Base-by-base conservation (phyloP, 805 yeast genomes). In the Osmozyma mogii region DNA sequence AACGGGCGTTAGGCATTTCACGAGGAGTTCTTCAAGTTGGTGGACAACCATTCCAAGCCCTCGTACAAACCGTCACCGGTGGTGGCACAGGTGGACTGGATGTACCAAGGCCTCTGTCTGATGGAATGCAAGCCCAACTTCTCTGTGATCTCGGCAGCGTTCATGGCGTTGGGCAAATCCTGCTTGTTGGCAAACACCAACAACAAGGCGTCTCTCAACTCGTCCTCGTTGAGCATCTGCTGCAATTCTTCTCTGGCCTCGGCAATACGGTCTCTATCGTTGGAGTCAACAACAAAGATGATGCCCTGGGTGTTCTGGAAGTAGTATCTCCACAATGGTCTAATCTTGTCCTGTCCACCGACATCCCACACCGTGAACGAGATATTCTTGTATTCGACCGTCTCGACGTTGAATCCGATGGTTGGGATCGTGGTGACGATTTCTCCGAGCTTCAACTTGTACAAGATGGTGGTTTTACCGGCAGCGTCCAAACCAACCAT, bases 401-500 rank as follows among this genome's bases (percentile, higher is more conserved):
- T 87, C 68, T 87, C 96, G 49, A 87, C 96, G 62, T 87, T 87
- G 78, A 87, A 87, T 54, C 96, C 96, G 62, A 87, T 85, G 45
- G 96, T 87, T 64, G 96, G 96, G 55, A 85, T 87, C 29, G 96
- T 87, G 51, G 95, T 85, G 54, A 87, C 94, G 52, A 87, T 84
- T 71, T 87, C 96, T 58, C 95, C 96, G 50, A 87, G 76, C 65
- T 87, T 87, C 63, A 87, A 78, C 71, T 87, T 87, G 70, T 87
- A 87, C 54, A 87, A 74, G 57, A 87, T 88, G 62, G 96, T 87
- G 63, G 96, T 87, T 69, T 87, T 87, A 81, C 96, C 96, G 47
- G 96, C 96, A 56, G 95, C 95, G 65, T 87, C 96, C 52, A 87
- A 75, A 68, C 96, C 96, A 57, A 87, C 96, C 96, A 87, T 87